Base-by-base conservation (phyloP, 1,284 basidiomycete species). In the Tremellales sp. region DNA sequence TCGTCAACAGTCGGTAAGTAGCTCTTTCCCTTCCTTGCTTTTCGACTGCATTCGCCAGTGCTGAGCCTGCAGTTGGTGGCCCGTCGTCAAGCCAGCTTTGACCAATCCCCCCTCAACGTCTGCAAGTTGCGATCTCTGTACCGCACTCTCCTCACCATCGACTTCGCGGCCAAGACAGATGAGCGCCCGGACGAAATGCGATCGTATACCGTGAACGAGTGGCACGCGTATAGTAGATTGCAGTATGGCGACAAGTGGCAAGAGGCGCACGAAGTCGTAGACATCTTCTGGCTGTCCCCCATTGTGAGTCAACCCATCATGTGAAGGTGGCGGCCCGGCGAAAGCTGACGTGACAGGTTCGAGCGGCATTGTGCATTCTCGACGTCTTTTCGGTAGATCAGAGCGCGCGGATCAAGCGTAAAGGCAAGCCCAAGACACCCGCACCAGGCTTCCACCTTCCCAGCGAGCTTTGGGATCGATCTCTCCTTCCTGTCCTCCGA, bases 391-490 rank as follows among this genome's bases (percentile, higher is more conserved):
- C 66, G 2, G 47, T 45, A 6, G 68, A 71, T 49, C 64, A 66
- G 44, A 48, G 45, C 12, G 40, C 54, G 0, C 54, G 57, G 31
- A 23, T 60, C 5, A 57, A 58, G 13, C 64, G 62, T 25, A 73
- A 73, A 50, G 70, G 70, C 3, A 50, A 57, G 29, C 70, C 70
- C 15, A 71, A 71, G 57, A 58, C 62, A 48, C 69, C 70, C 12
- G 60, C 67, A 11, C 66, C 68, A n/a, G 63, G 58, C 3, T 73
- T 73, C 57, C 68, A 71, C 49, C 60, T 73, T 5, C 70, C 70
- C 8, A 41, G 50, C 2, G 49, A 60, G 13, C 57, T 69, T 2
- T 73, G 70, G 70, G 67, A 70, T 48, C 52, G 55, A 4, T 49
- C 58, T 5, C 52, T 47, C 7, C 55, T 71, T 0, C 70, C 70